phyloP scores from a whole-genome alignment of 2,329 filamentous ascomycete genomes.

The Davidsoniella virescens region DNA sequence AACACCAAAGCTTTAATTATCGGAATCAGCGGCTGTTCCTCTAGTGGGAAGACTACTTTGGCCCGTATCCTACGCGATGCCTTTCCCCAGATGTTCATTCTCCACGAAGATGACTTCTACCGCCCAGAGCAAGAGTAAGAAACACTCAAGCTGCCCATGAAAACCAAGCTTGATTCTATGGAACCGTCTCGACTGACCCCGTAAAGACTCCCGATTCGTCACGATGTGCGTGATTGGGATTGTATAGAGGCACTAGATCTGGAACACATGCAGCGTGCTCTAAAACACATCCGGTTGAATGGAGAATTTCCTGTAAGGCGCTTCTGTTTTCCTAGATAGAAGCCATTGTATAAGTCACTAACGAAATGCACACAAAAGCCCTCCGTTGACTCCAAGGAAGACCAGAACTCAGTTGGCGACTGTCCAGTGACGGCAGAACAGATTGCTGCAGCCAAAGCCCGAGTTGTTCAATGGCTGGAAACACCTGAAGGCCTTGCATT shows the following conservation, averaged over 20 bases:
- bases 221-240: slow-evolving; percentile 76
- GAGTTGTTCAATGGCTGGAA: slow-evolving; percentile 31
- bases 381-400: slow-evolving; percentile 29
- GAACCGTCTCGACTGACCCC: background rate
- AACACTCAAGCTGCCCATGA: background rate
- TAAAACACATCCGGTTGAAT: slow-evolving; percentile 52
- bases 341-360: background rate
- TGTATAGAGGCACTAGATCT: slow-evolving; percentile 67
- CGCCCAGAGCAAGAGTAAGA: slow-evolving; percentile 55
- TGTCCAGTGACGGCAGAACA: slow-evolving; percentile 34
- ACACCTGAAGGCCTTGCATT: slow-evolving; percentile 27
- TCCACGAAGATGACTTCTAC: slow-evolving; percentile 97
- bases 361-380: slow-evolving; percentile 15
- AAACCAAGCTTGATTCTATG: too few species aligned
- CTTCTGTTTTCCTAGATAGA: background rate
- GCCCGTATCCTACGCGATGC: slow-evolving; percentile 70
- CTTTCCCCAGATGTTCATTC: slow-evolving; percentile 61
- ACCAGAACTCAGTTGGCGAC: slow-evolving; percentile 42
- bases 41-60: slow-evolving; percentile 87
- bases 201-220: slow-evolving; percentile 13
- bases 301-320: slow-evolving; percentile 46
- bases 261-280: slow-evolving; percentile 45
- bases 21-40: slow-evolving; percentile 78
- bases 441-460: slow-evolving; percentile 30
- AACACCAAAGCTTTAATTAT: slow-evolving; percentile 45